Evolutionary conservation across 257 asterid species (phyloP), one percentile per base, ranked within the genome.

Genomic region (Plantago ovata): DNA sequence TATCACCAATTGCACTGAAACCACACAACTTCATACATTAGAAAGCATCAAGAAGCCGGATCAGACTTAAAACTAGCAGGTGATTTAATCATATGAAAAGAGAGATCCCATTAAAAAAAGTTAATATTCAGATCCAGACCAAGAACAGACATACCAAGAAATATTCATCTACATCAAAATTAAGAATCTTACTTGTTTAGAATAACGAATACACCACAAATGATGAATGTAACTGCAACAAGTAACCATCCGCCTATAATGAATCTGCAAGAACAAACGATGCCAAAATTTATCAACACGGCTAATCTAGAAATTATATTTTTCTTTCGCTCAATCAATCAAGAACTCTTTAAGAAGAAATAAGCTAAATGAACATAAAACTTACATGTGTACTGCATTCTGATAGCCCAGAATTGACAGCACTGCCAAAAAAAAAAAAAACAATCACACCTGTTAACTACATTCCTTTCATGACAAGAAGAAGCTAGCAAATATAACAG

Each of bases 181-280:
- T 14, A 40, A 63, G 63, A 15, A 23, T 47, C 88, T 79, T 74
- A 93, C 99, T 77, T 86, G 85, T 84, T 70, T 47, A 93, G 87
- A 62, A 93, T 82, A 49, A 82, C 77, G 28, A 86, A 89, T 63
- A 82, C 87, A 52, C 96, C 99, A 58, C 84, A 93, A 45, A 93
- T 92, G 79, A 89, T 58, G 72, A 93, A 81, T 20, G 97, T 93
- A 32, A 86, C 73, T 19, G 84, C 93, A 28, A 93, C 95, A 16
- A 93, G 94, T 49, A 93, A 63, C 99, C 97, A 93, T 75, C 99
- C 99, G 20, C 94, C 84, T 44, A 86, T 66, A 14, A 89, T 81
- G 75, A 89, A 93, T 81, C 98, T 93, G 92, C 81, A 76, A 22
- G 32, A 62, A 14, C 36, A 13, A 56, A 61, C 18, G 39, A 40